Base-by-base conservation (phyloP, 1,139 yeast species). In the Pneumocystis jirovecii region DNA sequence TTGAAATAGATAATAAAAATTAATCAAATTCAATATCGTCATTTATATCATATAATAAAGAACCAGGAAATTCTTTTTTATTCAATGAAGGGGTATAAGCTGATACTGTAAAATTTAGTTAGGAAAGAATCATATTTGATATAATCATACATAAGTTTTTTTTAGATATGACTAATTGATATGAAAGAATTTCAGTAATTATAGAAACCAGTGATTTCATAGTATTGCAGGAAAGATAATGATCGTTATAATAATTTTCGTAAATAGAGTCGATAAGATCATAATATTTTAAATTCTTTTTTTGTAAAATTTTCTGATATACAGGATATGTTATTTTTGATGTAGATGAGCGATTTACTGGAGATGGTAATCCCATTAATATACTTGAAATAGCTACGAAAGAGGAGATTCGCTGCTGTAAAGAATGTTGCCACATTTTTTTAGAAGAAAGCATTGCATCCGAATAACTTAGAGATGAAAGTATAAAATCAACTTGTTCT, bases 401-500 rank as follows among this genome's bases (percentile, higher is more conserved):
- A 17, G 62, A 40, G 12, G 62, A 40, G 1, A 60, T 60, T 17
- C 10, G 31, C 25, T 60, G 50, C 15, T 60, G 62, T 17, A 39
- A 50, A 44, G 31, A 42, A 34, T 21, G 25, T 12, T 50, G 31
- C 57, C 57, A 50, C 21, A 50, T 10, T 40, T 40, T 40, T 25
- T 25, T 12, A 25, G n/a, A 8, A 25, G 34, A 50, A 50, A 50
- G 34, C n/a, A 50, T 12, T 50, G 34, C 25, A 57, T 65, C 67
- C 4, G 67, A 60, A 21, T 17, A 40, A 29, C 64, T 31, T 17
- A 65, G 37, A 25, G 37, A 62, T 37, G 62, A 65, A 21, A 63
- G n/a, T 31, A 65, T 29, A 31, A 31, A 57, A 35, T 62, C 19
- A 19, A 50, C 45, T 7, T 29, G 40, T n/a, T 60, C 42, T 35